Evolutionary conservation across 2,329 filamentous ascomycete species (phyloP), one percentile per base, ranked within the genome.

Genomic region (Grosmannia penicillata): DNA sequence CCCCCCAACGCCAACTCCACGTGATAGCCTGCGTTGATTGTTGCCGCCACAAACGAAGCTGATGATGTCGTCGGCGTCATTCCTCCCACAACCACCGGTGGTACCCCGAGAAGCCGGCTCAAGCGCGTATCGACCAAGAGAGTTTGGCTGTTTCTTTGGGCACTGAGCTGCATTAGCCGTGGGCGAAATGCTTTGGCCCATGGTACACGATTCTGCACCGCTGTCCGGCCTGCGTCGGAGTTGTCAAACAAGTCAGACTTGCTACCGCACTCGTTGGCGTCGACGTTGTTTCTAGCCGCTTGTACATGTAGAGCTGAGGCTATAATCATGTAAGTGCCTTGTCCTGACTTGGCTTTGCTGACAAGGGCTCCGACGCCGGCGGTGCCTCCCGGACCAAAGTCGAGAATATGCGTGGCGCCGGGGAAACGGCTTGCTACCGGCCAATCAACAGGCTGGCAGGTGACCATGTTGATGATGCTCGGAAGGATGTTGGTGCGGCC

Each of bases 261-360:
- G 69, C 95, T 98, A 39, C 91, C 91, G 45, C 98, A 81, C 59
- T 96, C 91, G 24, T 72, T 69, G 43, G 93, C 81, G 17, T 85
- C 86, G 37, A 89, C 89, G 51, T 89, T 83, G 51, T n/a, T n/a
- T n/a, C n/a, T n/a, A n/a, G n/a, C n/a, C n/a, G n/a, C n/a, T n/a
- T n/a, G n/a, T n/a, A n/a, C n/a, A n/a, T n/a, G n/a, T n/a, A 98
- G 81, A 14, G 85, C 74, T 46, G 91, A 91, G 31, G 86, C 91
- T 42, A 98, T 72, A 48, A 98, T 94, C 47, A 98, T 87, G 44
- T 89, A 85, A 25, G 98, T 91, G 52, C 91, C 91, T 41, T 86
- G 96, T 46, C 91, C 91, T 58, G 98, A 91, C 68, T 98, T 98
- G 72, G 96, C 98, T 51, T 91, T 84, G 69, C 93, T 96, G 42